Percentiles rank a stretch among this genome's conserved stretches.
Evolutionary conservation across 2,329 filamentous ascomycete genomes (phyloP).

Genomic region (Xylariaceae sp.): DNA sequence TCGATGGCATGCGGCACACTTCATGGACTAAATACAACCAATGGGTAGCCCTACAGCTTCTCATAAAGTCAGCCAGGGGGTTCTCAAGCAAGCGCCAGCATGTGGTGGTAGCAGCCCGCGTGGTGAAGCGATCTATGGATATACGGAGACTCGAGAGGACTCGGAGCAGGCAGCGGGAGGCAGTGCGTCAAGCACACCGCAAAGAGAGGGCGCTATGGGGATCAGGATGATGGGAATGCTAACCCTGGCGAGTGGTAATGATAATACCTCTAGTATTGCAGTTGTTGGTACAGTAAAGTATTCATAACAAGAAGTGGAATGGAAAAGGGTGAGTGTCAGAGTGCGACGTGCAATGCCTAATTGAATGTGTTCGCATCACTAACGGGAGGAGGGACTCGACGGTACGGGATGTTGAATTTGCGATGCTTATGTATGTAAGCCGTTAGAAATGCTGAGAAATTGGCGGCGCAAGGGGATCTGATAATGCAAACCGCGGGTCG

Average conservation of each 20-base stretch:
- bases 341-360: neutral
- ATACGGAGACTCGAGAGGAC: neutral
- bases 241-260: neutral
- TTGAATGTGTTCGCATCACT: neutral
- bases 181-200: conserved; percentile 2
- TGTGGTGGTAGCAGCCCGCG: conserved; percentile 1
- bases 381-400: neutral
- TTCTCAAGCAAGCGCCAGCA: conserved; percentile 4
- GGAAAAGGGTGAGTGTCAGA: neutral
- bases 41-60: neutral
- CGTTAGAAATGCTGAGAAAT: conserved; percentile 7
- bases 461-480: conserved; percentile 9
- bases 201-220: conserved; percentile 8
- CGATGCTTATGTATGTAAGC: conserved; percentile 1
- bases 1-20: conserved; percentile 7
- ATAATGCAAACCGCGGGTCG: conserved; percentile 9
- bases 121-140: neutral
- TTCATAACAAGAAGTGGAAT: neutral
- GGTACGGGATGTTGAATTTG: neutral
- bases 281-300: neutral
- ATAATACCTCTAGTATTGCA: conserved; percentile 1
- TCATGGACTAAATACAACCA: conserved; percentile 4
- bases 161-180: neutral
- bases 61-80: neutral
- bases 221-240: conserved; percentile 11